Evolutionary conservation across 1,284 basidiomycete species (phyloP).

Genomic region (Cryptococcus maquisensis): DNA sequence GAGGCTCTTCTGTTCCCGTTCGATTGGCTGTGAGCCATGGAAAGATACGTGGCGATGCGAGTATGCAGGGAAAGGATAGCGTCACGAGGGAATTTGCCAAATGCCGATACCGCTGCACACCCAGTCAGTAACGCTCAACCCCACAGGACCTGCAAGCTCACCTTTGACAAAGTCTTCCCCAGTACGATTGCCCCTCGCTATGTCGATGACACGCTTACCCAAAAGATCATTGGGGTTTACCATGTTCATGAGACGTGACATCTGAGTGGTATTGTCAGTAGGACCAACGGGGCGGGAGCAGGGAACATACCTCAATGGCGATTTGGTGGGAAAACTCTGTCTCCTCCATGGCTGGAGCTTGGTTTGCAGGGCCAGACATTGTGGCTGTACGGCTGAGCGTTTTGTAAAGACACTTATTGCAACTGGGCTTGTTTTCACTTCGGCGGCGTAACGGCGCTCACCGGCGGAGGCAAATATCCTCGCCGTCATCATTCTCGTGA

Average conservation of each 20-base stretch:
- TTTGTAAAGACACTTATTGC: too few species aligned
- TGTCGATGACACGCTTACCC: constrained; percentile 70
- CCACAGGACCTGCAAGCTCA: constrained; percentile 25
- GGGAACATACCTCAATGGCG: constrained; percentile 56
- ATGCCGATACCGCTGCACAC: constrained; percentile 64
- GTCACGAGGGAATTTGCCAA: constrained; percentile 75
- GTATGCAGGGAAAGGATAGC: constrained; percentile 59
- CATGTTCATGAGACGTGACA: constrained; percentile 71
- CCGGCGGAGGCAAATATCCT: too few species aligned
- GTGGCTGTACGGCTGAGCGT: too few species aligned
- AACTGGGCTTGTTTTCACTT: too few species aligned
- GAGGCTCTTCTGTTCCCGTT: constrained; percentile 20
- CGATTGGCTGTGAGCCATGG: constrained; percentile 48
- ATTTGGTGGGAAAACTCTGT: constrained; percentile 67
- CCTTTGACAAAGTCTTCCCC: constrained; percentile 61
- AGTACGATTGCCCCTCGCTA: constrained; percentile 64
- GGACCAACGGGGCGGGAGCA: background rate
- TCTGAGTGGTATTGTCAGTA: constrained; percentile 47
- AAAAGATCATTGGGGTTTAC: constrained; percentile 78
- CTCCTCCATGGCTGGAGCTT: constrained; percentile 7
- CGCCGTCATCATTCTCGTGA: too few species aligned
- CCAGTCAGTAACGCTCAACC: background rate
- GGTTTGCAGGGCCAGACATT: background rate
- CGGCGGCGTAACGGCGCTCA: too few species aligned
- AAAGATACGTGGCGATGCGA: constrained; percentile 60